These are phyloP conservation scores for Monsonia emarginata DNA, from an alignment of 441 rosid genomes.

Conservation along the genomic window DNA sequence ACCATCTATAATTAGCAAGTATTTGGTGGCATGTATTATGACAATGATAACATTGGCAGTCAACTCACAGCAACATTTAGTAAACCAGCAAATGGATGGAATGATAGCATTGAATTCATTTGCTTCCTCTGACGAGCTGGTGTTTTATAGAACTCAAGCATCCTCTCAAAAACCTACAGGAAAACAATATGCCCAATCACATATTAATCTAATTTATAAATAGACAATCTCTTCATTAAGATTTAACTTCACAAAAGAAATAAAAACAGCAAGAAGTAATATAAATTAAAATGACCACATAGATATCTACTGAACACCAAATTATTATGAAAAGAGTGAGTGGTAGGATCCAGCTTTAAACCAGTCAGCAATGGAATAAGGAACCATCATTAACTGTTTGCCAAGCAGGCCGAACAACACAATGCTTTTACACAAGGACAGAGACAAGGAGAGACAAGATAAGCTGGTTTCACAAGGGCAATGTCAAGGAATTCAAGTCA, in stretches of 20 bases:
- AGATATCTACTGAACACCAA: neutral
- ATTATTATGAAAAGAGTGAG: neutral
- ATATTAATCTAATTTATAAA: slow-evolving; percentile 7
- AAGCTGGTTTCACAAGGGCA: neutral
- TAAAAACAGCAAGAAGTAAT: neutral
- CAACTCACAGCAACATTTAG: slow-evolving; percentile 86
- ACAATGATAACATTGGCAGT: slow-evolving; percentile 13
- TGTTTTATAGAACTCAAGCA: slow-evolving; percentile 46
- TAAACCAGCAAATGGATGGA: slow-evolving; percentile 61
- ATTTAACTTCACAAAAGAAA: neutral
- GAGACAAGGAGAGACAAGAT: neutral
- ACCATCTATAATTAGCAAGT: neutral
- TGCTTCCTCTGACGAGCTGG: slow-evolving; percentile 28
- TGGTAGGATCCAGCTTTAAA: neutral
- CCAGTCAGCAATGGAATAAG: neutral
- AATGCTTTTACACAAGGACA: neutral
- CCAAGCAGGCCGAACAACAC: neutral
- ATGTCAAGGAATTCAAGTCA: neutral
- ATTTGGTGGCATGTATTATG: neutral
- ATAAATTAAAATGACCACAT: neutral
- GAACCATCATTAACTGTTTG: too few species aligned
- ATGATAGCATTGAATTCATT: slow-evolving; percentile 35
- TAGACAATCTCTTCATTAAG: neutral
- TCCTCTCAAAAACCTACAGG: slow-evolving; percentile 59
- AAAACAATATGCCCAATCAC: slow-evolving; percentile 12